phyloP scores from a whole-genome alignment of 768 basidiomycete genomes.

The Lyophyllum shimeji region DNA sequence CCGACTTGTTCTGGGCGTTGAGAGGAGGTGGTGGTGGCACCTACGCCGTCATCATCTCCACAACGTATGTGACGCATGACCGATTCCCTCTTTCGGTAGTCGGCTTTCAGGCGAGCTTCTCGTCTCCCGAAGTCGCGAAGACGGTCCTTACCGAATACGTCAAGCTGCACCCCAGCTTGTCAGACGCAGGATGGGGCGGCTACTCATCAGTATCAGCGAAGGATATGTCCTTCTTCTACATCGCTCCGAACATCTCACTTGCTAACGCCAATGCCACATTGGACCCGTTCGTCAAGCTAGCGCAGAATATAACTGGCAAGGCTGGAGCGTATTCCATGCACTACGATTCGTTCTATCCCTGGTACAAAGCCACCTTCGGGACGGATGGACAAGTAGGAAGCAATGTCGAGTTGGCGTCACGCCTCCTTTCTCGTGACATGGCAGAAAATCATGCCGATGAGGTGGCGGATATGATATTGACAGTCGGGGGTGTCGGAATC shows the following conservation, averaged over 20 bases:
- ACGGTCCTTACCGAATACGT: conserved; percentile 34
- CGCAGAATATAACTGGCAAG: conserved; percentile 21
- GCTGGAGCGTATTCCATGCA: conserved; percentile 8
- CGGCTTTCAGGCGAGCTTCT: conserved; percentile 28
- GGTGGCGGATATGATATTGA: conserved; percentile 16
- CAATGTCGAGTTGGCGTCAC: conserved; percentile 9
- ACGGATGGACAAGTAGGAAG: conserved; percentile 1
- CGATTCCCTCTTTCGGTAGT: conserved; percentile 29
- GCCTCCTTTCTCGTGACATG: background rate
- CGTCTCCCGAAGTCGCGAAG: conserved; percentile 26
- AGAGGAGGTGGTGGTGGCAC: conserved; percentile 52
- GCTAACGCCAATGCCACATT: conserved; percentile 34
- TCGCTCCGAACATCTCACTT: conserved; percentile 35
- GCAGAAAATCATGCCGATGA: background rate
- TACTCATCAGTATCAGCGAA: conserved; percentile 24
- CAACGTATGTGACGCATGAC: conserved; percentile 45
- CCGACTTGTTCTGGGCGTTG: conserved; percentile 54
- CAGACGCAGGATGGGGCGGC: conserved; percentile 45
- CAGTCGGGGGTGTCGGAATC: conserved; percentile 5
- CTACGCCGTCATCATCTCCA: conserved; percentile 45
- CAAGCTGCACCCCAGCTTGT: conserved; percentile 30
- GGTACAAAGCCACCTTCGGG: background rate
- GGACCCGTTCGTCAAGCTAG: conserved; percentile 30
- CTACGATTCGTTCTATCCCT: conserved; percentile 23
- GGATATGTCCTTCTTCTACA: conserved; percentile 21